Evolutionary conservation across 2,329 filamentous ascomycete genomes (phyloP).

Genomic region (Myriosclerotinia scirpicola): DNA sequence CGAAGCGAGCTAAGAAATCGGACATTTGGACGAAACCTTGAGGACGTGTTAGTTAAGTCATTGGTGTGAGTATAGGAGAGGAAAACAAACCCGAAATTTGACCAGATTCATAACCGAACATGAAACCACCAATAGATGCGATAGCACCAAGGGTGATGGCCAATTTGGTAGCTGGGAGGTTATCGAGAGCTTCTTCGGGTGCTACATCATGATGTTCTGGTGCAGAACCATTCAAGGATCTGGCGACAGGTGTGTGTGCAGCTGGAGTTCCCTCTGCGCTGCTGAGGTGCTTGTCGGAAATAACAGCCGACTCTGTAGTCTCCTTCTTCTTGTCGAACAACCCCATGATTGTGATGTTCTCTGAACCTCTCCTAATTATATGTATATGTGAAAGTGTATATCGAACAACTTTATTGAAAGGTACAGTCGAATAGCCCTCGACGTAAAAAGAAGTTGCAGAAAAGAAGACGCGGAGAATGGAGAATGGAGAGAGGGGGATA

Average conservation of each 20-base stretch:
- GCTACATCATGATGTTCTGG: slow-evolving; percentile 17
- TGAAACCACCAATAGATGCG: slow-evolving; percentile 57
- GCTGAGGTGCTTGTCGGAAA: slow-evolving; percentile 25
- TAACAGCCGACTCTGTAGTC: slow-evolving; percentile 5
- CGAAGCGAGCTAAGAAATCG: slow-evolving; percentile 57
- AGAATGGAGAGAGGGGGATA: slow-evolving; percentile 15
- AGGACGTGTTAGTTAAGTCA: slow-evolving; percentile 39
- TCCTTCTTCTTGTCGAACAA: slow-evolving; percentile 26
- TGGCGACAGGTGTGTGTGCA: slow-evolving; percentile 25
- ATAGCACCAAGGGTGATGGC: slow-evolving; percentile 52
- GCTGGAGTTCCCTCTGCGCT: slow-evolving; percentile 23
- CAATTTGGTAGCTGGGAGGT: slow-evolving; percentile 40
- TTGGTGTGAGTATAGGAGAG: background rate
- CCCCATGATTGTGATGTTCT: slow-evolving; percentile 21
- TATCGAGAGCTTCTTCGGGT: slow-evolving; percentile 17
- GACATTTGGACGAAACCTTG: slow-evolving; percentile 60
- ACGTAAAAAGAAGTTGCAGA: background rate
- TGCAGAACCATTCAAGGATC: slow-evolving; percentile 9
- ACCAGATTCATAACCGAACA: slow-evolving; percentile 49
- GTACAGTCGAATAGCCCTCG: background rate
- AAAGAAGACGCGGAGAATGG: slow-evolving; percentile 13
- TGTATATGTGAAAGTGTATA: background rate
- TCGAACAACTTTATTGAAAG: slow-evolving; percentile 12
- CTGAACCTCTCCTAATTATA: background rate
- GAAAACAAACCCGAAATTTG: slow-evolving; percentile 49